These are phyloP conservation scores for Globisporangium echinulatum DNA, from an alignment of 352 stramenopile genomes.

Conservation along the genomic window DNA sequence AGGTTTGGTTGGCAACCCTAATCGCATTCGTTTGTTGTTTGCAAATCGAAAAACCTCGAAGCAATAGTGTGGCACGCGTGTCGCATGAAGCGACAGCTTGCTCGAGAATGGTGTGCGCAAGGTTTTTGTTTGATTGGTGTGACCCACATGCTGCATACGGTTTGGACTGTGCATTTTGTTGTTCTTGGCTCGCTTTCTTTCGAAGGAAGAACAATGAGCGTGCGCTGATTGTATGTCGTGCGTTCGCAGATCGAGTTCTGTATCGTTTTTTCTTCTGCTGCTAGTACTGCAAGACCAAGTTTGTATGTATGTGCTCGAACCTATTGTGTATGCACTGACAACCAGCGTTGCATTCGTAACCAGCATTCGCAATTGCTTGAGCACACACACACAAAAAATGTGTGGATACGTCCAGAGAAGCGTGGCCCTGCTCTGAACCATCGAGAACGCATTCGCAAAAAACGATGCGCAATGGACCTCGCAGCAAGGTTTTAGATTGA, in stretches of 20 bases:
- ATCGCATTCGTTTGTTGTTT: background rate
- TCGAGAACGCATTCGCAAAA: background rate
- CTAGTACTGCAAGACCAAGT: too few relatives aligned
- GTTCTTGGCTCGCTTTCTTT: slow-evolving; percentile 1
- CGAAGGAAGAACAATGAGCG: background rate
- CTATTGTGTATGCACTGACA: too few relatives aligned
- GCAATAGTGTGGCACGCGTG: background rate
- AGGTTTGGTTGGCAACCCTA: background rate
- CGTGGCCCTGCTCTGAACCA: slow-evolving; percentile 2
- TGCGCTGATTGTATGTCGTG: background rate
- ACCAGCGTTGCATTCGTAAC: too few relatives aligned
- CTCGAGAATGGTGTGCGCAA: background rate
- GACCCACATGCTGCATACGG: background rate
- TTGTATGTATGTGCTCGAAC: too few relatives aligned
- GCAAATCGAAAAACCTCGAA: background rate
- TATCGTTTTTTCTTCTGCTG: too few relatives aligned
- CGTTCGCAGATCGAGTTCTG: background rate
- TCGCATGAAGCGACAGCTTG: background rate
- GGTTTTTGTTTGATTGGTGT: background rate
- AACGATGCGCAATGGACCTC: slow-evolving; percentile 8
- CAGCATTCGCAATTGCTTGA: too few relatives aligned
- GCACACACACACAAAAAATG: background rate
- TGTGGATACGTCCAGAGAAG: slow-evolving; percentile 14
- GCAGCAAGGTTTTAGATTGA: background rate
- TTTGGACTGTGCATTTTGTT: background rate